Percentiles rank a stretch among this genome's conserved stretches.
Evolutionary conservation across 2,329 filamentous ascomycete species (phyloP).

Genomic region (Sporothrix brunneoviolacea): DNA sequence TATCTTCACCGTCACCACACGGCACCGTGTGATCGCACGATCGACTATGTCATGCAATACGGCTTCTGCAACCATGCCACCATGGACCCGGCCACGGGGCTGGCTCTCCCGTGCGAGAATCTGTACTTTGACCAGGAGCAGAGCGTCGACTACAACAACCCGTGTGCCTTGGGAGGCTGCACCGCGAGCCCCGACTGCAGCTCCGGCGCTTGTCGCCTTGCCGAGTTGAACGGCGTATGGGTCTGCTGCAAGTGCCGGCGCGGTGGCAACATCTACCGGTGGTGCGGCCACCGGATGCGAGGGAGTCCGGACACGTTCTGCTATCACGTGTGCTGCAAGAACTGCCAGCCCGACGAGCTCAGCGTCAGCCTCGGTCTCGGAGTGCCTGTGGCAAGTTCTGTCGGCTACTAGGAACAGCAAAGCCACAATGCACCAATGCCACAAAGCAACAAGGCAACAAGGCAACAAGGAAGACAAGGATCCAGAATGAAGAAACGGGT

Average conservation of each 20-base stretch:
- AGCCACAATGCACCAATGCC: too few relatives aligned
- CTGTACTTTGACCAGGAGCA: slow-evolving; percentile 27
- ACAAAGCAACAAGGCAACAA: too few relatives aligned
- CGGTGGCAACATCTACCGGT: slow-evolving; percentile 38
- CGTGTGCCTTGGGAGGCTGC: slow-evolving; percentile 40
- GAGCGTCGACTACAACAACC: slow-evolving; percentile 33
- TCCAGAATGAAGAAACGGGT: too few relatives aligned
- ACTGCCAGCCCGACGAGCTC: slow-evolving; percentile 32
- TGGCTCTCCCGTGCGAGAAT: slow-evolving; percentile 24
- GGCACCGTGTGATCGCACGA: slow-evolving; percentile 13
- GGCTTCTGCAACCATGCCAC: slow-evolving; percentile 17
- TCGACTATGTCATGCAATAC: slow-evolving; percentile 19
- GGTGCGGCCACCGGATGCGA: slow-evolving; percentile 40
- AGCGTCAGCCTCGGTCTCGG: neutral
- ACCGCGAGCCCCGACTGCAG: slow-evolving; percentile 39
- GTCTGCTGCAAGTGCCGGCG: slow-evolving; percentile 43
- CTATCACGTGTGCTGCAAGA: slow-evolving; percentile 43
- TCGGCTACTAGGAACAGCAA: too few relatives aligned
- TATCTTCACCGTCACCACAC: slow-evolving; percentile 44
- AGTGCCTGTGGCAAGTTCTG: neutral
- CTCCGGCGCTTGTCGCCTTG: slow-evolving; percentile 41
- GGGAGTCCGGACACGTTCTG: slow-evolving; percentile 45
- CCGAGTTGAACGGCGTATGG: slow-evolving; percentile 43
- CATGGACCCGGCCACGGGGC: slow-evolving; percentile 10
- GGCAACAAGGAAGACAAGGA: too few relatives aligned